phyloP scores from a whole-genome alignment of 768 basidiomycete genomes.

The Floccularia luteovirens region DNA sequence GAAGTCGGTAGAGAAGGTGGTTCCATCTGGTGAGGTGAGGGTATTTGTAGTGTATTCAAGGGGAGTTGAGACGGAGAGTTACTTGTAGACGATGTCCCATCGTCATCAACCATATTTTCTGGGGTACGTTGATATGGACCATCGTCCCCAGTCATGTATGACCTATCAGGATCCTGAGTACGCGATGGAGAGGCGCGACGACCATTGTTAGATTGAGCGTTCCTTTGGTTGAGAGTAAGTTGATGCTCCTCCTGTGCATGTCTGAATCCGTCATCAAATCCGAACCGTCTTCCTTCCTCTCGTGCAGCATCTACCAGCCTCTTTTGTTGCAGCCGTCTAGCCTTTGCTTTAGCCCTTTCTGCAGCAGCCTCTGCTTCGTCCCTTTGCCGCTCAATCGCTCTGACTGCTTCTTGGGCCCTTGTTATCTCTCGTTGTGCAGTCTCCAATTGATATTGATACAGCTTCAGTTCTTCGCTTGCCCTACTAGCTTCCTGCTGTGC shows the following conservation, averaged over 20 bases:
- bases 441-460: slow-evolving; percentile 31
- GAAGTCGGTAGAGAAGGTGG: neutral
- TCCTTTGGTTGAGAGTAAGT: slow-evolving; percentile 6
- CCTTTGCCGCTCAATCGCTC: slow-evolving; percentile 39
- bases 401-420: slow-evolving; percentile 41
- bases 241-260: slow-evolving; percentile 24
- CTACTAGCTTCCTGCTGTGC: slow-evolving; percentile 29
- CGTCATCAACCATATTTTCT: neutral
- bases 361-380: slow-evolving; percentile 53
- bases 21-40: neutral
- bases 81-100: neutral
- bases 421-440: slow-evolving; percentile 41
- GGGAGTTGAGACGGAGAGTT: neutral
- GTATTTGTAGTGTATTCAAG: neutral
- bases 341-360: slow-evolving; percentile 39
- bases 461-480: slow-evolving; percentile 25
- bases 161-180: slow-evolving; percentile 1
- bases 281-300: slow-evolving; percentile 47
- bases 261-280: slow-evolving; percentile 42
- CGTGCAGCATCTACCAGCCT: slow-evolving; percentile 42
- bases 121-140: neutral
- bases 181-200: neutral
- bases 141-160: neutral
- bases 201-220: neutral
- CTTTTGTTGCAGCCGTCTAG: slow-evolving; percentile 43